phyloP scores from a whole-genome alignment of 768 basidiomycete species.

The Sarcodon aspratus region DNA sequence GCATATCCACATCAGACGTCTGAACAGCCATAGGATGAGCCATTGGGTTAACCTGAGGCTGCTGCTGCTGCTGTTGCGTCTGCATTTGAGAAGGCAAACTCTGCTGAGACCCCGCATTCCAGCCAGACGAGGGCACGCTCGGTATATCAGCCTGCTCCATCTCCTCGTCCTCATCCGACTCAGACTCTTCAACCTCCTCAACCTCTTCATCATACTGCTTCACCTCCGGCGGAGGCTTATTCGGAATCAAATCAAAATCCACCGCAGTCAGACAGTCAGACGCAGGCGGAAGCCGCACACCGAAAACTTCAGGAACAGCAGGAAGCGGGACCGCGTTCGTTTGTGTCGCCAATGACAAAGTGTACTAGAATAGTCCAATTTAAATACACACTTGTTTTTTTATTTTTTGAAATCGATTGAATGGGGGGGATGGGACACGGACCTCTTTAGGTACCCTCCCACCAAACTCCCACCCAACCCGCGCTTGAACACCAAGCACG shows the following conservation, averaged over 20 bases:
- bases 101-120: neutral
- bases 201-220: conserved; percentile 72
- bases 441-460: conserved; percentile 87
- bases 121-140: neutral
- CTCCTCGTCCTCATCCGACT: neutral
- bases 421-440: conserved; percentile 7
- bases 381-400: neutral
- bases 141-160: too few relatives aligned
- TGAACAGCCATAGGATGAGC: conserved; percentile 39
- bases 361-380: conserved; percentile 41
- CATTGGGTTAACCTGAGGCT: too few relatives aligned
- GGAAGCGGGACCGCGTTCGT: conserved; percentile 76
- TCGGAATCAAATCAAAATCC: conserved; percentile 81
- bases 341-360: conserved; percentile 70
- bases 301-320: conserved; percentile 80
- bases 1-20: conserved; percentile 63
- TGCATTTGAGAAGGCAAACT: neutral
- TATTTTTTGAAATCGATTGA: neutral
- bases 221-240: conserved; percentile 69
- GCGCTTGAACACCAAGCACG: conserved; percentile 71
- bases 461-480: conserved; percentile 89
- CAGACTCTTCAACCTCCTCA: conserved; percentile 42
- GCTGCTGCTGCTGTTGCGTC: conserved; percentile 16
- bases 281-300: conserved; percentile 63
- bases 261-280: conserved; percentile 67